Base-by-base conservation (phyloP, 176 grass and related monocot genomes). In the Saccharum officinarum region DNA sequence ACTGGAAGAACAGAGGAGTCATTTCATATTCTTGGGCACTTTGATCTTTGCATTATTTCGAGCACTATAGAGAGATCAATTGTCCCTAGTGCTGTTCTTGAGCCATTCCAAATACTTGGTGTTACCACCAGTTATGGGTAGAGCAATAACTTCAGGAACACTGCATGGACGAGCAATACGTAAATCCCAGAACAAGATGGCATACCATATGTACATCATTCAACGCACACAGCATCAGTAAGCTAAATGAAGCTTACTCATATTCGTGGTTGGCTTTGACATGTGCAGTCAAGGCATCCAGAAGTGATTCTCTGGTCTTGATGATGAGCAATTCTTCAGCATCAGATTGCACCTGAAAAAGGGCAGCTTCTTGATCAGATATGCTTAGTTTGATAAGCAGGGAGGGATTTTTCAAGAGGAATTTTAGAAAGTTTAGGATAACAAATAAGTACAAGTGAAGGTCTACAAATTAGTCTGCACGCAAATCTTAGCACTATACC, bases 291-390 rank as follows among this genome's bases (percentile, higher is more conserved):
- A 92, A 85, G 15, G 88, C 91, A 79, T 89, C 61, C 74, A 94
- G 88, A 88, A 98, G 97, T 54, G 97, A 91, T 84, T 95, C 91
- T 73, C 97, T 95, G 34, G 97, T 95, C 73, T 98, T 98, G 59
- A 95, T 98, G 69, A 98, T 91, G 64, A 98, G 89, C 82, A 95
- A 76, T 80, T 94, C 83, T 76, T 98, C 97, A 42, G 88, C 82
- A 87, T 98, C 93, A 75, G 75, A 88, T 95, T 95, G 97, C 70
- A 98, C 93, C 93, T 98, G 75, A 63, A 18, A 73, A 61, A 28
- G 14, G 17, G 20, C 63, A 65, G 8, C 36, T n/a, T 70, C 44
- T 18, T 46, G 7, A 49, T 15, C 16, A 86, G 61, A 4, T n/a
- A 13, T 55, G 6, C 34, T 52, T 69, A 23, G 18, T 86, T 38